phyloP scores from a whole-genome alignment of 2,329 filamentous ascomycete species.

The Trichoderma lentiforme region DNA sequence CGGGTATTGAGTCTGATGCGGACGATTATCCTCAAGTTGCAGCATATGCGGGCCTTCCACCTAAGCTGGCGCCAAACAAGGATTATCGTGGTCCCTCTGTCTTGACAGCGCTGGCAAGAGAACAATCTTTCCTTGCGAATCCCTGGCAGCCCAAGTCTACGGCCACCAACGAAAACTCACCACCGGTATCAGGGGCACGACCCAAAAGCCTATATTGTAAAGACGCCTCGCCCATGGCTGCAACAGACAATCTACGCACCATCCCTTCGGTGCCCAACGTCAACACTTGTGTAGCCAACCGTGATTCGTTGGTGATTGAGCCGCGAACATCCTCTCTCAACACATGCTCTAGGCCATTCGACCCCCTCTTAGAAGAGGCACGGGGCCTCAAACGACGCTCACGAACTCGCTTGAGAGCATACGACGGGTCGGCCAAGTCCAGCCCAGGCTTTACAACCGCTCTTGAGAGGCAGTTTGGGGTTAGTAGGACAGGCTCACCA shows the following conservation, averaged over 20 bases:
- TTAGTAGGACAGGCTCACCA: slow-evolving; percentile 22
- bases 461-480: slow-evolving; percentile 23
- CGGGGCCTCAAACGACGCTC: slow-evolving; percentile 23
- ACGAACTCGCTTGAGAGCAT: slow-evolving; percentile 21
- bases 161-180: slow-evolving; percentile 19
- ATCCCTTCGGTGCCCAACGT: slow-evolving; percentile 28
- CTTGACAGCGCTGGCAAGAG: not conserved
- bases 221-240: slow-evolving; percentile 13
- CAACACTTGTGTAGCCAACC: not conserved
- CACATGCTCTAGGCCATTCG: slow-evolving; percentile 21
- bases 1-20: slow-evolving; percentile 44
- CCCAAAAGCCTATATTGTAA: not conserved
- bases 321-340: slow-evolving; percentile 29
- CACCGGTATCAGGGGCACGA: not conserved
- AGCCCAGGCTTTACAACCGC: slow-evolving; percentile 28
- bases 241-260: slow-evolving; percentile 23
- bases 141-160: not conserved
- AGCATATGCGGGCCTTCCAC: not conserved
- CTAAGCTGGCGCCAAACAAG: not conserved
- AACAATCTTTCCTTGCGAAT: not conserved
- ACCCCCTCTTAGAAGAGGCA: slow-evolving; percentile 21
- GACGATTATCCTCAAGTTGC: not conserved
- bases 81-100: not conserved
- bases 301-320: not conserved
- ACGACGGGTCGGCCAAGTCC: slow-evolving; percentile 26